Base-by-base conservation (phyloP, 176 grass and related monocot species). In the Aegilops tauschii region DNA sequence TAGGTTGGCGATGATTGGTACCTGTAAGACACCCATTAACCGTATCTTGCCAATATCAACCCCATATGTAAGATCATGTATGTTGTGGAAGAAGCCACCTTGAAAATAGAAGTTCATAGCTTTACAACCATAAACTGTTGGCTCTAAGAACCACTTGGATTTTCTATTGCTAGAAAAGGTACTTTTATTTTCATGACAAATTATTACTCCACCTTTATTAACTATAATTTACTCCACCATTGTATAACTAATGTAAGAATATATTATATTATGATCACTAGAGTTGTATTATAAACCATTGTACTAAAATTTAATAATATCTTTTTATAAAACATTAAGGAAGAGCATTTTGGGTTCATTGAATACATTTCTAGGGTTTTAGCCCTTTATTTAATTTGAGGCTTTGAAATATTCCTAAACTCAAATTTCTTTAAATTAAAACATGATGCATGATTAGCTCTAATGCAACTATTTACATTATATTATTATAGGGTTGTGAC, bases 11-110 rank as follows among this genome's bases (percentile, higher is more conserved):
- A 7, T 68, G 6, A 3, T 66, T 4, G 3, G 9, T 76, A 97
- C 95, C 92, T 97, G 95, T 35, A 97, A 78, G 37, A 97, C 73
- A 0, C 95, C 95, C 95, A 97, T 95, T 11, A 89, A 49, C 13
- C 93, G 56, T 31, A 97, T 93, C 49, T 86, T 81, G 3, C 12
- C 13, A 84, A 97, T 73, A 59, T 95, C 95, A 4, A 95, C 87
- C 84, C 95, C 93, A 8, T 89, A 95, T 5, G 44, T 87, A 64
- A 93, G 82, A 76, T 91, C 89, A 5, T 86, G 84, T 10, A 93
- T 12, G 32, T 50, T 73, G 49, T 97, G 95, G 36, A 97, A 95
- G 76, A 84, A 93, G 34, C 95, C 95, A 91, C 95, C 95, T 97
- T 61, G 5, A 84, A 73, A 67, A 66, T 6, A 66, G 5, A 66